A percentile compares a stretch with the other conserved stretches of the same genome.
Evolutionary conservation across 495 filamentous ascomycete species (phyloP).

Genomic region (Evernia prunastri): DNA sequence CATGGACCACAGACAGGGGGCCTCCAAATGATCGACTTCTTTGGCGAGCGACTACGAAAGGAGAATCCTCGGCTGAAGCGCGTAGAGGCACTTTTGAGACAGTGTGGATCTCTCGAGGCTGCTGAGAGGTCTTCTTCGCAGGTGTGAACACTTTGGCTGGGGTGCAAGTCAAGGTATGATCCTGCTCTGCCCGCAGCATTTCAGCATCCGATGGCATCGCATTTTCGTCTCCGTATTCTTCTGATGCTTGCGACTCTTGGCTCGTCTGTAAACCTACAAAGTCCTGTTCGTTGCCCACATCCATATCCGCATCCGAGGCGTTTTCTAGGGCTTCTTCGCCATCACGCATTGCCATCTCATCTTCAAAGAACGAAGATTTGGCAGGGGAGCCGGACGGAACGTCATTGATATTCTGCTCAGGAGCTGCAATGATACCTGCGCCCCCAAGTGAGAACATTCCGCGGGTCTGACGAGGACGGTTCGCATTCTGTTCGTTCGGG

Average conservation of each 20-base stretch:
- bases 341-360: constrained; percentile 48
- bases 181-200: constrained; percentile 29
- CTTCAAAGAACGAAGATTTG: constrained; percentile 48
- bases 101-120: constrained; percentile 52
- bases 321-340: constrained; percentile 31
- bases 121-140: constrained; percentile 22
- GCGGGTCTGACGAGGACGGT: constrained; percentile 31
- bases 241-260: constrained; percentile 48
- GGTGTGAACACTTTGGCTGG: constrained; percentile 36
- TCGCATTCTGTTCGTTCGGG: constrained; percentile 39
- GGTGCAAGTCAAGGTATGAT: constrained; percentile 26
- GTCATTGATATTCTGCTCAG: constrained; percentile 16
- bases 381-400: constrained; percentile 22
- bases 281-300: constrained; percentile 36
- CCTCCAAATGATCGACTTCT: constrained; percentile 44
- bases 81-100: constrained; percentile 72
- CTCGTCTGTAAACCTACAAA: constrained; percentile 14
- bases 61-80: constrained; percentile 56
- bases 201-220: constrained; percentile 47
- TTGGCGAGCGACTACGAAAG: constrained; percentile 51
- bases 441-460: constrained; percentile 41
- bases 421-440: background rate
- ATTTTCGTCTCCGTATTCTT: constrained; percentile 60
- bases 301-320: constrained; percentile 17
- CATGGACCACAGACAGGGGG: constrained; percentile 27